Evolutionary conservation across 2,329 filamentous ascomycete species (phyloP).

Genomic region (Cordyceps pruinosa): DNA sequence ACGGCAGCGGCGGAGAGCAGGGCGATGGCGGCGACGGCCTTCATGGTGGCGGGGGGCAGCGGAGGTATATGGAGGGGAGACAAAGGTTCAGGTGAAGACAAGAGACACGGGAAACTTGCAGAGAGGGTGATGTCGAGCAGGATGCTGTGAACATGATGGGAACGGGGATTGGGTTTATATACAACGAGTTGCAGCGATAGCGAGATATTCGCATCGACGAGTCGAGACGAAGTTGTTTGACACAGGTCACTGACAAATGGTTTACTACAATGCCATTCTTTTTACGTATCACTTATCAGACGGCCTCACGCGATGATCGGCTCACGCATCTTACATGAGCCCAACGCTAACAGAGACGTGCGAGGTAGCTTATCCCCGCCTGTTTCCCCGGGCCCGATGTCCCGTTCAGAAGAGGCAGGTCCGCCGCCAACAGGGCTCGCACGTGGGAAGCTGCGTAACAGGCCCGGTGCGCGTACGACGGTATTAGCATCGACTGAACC

Average conservation of each 20-base stretch:
- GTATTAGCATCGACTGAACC: no score
- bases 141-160: neutral
- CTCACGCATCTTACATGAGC: neutral
- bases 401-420: no score
- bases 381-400: no score
- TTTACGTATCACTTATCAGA: neutral
- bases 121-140: no score
- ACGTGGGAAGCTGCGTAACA: no score
- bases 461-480: no score
- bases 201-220: no score
- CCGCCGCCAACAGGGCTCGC: no score
- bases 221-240: neutral
- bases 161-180: neutral
- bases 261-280: neutral
- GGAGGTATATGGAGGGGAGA: neutral
- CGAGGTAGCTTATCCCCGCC: neutral
- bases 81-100: neutral
- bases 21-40: neutral
- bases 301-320: neutral
- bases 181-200: neutral
- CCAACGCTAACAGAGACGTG: neutral
- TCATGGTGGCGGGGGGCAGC: neutral
- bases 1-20: neutral
- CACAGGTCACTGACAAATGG: neutral
- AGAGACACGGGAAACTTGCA: neutral